Evolutionary conservation across 2,329 filamentous ascomycete species (phyloP).

Genomic region (Exophiala aquamarina): DNA sequence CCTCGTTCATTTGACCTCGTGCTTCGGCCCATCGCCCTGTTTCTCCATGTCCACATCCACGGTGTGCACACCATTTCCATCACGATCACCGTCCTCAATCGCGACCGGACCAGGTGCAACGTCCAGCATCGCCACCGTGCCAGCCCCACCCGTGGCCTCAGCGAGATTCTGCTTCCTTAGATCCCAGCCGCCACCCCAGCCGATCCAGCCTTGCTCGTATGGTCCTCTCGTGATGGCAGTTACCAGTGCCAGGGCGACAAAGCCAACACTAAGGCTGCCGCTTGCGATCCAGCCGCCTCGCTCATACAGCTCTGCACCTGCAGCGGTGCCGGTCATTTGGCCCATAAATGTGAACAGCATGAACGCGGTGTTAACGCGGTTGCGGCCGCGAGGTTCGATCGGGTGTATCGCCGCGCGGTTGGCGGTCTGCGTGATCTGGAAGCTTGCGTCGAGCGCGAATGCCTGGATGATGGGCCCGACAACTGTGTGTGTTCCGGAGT

Average conservation of each 20-base stretch:
- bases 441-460: constrained; percentile 67
- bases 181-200: constrained; percentile 60
- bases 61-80: too few species aligned
- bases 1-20: too few species aligned
- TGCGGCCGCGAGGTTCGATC: constrained; percentile 69
- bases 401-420: constrained; percentile 70
- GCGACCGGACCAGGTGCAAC: neutral
- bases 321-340: constrained; percentile 69
- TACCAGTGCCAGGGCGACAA: constrained; percentile 51
- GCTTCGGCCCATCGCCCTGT: too few species aligned
- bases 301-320: constrained; percentile 58
- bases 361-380: constrained; percentile 77
- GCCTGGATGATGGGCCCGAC: constrained; percentile 73
- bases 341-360: constrained; percentile 76
- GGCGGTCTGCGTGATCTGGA: constrained; percentile 72
- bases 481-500: constrained; percentile 63
- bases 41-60: too few species aligned
- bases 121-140: constrained; percentile 5
- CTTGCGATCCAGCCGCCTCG: constrained; percentile 56
- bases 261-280: constrained; percentile 58
- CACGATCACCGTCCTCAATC: neutral
- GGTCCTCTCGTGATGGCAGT: constrained; percentile 53
- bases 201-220: constrained; percentile 58
- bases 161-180: constrained; percentile 34
- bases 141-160: constrained; percentile 15